phyloP scores from a whole-genome alignment of 169 alveolate genomes.

The Eimeria zaria region DNA sequence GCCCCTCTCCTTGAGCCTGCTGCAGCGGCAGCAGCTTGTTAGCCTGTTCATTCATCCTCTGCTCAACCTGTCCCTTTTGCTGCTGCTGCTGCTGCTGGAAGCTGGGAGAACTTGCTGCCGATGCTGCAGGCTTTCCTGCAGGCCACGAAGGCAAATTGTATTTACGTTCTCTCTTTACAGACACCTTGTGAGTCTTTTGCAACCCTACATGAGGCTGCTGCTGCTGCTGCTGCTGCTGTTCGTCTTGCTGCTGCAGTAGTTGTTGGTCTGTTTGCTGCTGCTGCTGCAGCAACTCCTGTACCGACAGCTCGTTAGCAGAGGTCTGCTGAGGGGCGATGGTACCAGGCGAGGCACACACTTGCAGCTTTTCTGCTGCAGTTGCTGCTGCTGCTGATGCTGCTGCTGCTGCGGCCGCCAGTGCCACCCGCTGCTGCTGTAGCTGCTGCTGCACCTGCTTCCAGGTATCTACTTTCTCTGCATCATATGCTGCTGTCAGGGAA shows the following conservation, averaged over 20 bases:
- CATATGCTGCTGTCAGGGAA: neutral
- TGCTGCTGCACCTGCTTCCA: constrained; percentile 19
- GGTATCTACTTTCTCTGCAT: neutral
- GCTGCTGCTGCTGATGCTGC: neutral
- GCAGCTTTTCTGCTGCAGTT: neutral
- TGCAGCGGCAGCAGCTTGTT: neutral
- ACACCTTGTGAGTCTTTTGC: neutral
- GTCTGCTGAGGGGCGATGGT: neutral
- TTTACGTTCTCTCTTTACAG: neutral
- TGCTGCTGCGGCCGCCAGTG: neutral
- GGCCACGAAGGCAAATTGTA: neutral
- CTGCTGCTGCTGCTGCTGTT: constrained; percentile 12
- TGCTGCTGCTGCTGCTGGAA: constrained; percentile 19
- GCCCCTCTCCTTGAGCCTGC: neutral
- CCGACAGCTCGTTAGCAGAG: neutral
- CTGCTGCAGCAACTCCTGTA: neutral
- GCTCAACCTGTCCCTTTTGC: neutral
- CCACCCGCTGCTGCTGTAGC: neutral
- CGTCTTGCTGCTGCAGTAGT: neutral
- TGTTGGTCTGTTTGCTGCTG: neutral
- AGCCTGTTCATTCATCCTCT: neutral
- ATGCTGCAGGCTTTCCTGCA: constrained; percentile 5
- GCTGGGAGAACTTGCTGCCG: constrained; percentile 14
- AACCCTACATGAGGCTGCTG: neutral
- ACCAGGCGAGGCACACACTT: neutral